Evolutionary conservation across 192 early-diverging fungal species (phyloP).

Genomic region (Podila minutissima): DNA sequence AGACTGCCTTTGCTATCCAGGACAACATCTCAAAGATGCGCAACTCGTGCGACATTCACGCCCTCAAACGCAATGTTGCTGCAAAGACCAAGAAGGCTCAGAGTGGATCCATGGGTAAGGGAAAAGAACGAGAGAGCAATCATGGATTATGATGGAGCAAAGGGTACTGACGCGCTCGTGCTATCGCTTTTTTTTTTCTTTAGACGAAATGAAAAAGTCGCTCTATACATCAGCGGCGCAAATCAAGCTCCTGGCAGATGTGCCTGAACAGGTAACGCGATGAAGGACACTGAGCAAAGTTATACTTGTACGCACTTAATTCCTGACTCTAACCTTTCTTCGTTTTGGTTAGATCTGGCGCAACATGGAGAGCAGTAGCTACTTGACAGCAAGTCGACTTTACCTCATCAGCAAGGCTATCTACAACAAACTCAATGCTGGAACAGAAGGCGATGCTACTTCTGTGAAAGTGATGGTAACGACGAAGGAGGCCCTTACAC

Average conservation of each 20-base stretch:
- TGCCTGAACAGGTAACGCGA: conserved; percentile 81
- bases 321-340: background rate
- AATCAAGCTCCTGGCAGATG: conserved; percentile 86
- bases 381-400: conserved; percentile 74
- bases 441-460: conserved; percentile 38
- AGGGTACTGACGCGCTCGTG: background rate
- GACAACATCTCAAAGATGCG: conserved; percentile 67
- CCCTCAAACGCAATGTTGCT: conserved; percentile 57
- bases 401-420: conserved; percentile 77
- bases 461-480: conserved; percentile 42
- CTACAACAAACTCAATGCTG: conserved; percentile 70
- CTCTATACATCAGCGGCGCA: conserved; percentile 80
- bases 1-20: conserved; percentile 62
- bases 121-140: no score
- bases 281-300: background rate
- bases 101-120: conserved; percentile 53
- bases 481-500: conserved; percentile 19
- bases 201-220: conserved; percentile 65
- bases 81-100: conserved; percentile 54
- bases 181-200: background rate
- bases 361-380: conserved; percentile 74
- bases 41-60: conserved; percentile 63
- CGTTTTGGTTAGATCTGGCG: conserved; percentile 75
- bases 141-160: no score
- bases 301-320: background rate